A percentile compares a stretch with the other conserved stretches of the same genome.
phyloP scores from a whole-genome alignment of 208 protist species.

The Crithidia mellificae region DNA sequence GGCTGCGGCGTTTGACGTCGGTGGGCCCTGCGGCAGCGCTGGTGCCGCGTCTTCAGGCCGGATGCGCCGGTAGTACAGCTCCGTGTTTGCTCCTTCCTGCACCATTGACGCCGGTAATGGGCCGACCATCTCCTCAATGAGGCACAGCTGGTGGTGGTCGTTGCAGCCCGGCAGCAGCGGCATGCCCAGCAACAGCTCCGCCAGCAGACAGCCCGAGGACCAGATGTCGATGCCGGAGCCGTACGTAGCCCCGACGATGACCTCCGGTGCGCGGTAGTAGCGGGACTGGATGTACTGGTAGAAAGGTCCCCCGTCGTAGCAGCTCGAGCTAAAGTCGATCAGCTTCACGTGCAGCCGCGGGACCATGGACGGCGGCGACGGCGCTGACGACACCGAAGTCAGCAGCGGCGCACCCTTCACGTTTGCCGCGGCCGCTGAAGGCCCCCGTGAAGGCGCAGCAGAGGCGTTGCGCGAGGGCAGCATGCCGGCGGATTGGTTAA shows the following conservation, averaged over 20 bases:
- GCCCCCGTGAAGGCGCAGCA: background rate
- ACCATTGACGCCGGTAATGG: slow-evolving; percentile 80
- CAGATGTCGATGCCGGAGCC: slow-evolving; percentile 96
- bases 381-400: background rate
- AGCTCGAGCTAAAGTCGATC: slow-evolving; percentile 97
- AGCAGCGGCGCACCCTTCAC: too few species aligned
- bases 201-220: slow-evolving; percentile 96
- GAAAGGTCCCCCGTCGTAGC: slow-evolving; percentile 88
- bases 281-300: slow-evolving; percentile 91
- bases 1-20: too few species aligned
- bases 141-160: slow-evolving; percentile 92
- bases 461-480: slow-evolving; percentile 1
- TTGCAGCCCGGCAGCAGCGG: slow-evolving; percentile 94
- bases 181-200: slow-evolving; percentile 94
- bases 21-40: background rate
- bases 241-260: slow-evolving; percentile 94
- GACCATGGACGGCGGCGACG: slow-evolving; percentile 8
- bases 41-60: background rate
- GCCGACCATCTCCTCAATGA: slow-evolving; percentile 94
- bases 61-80: slow-evolving; percentile 46
- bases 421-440: background rate
- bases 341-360: slow-evolving; percentile 87
- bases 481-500: slow-evolving; percentile 32
- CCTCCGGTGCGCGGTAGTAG: slow-evolving; percentile 97
- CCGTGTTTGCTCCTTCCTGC: slow-evolving; percentile 35